Evolutionary conservation across 1,284 basidiomycete genomes (phyloP).

Genomic region (Tilletia caries): DNA sequence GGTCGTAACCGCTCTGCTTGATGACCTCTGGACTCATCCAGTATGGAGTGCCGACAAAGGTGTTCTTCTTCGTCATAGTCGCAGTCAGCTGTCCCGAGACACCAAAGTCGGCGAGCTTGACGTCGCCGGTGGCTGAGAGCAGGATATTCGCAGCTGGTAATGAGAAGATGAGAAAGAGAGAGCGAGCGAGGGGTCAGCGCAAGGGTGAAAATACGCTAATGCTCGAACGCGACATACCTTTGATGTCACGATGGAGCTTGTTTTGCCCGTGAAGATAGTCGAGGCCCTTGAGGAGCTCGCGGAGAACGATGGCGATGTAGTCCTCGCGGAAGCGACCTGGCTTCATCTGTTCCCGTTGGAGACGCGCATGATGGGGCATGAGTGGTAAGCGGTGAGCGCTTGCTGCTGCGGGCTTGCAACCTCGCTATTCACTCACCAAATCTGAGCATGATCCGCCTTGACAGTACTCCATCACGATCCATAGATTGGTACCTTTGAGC

Average conservation of each 20-base stretch:
- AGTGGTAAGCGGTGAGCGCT: neutral
- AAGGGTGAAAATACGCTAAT: neutral
- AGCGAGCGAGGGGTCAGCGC: neutral
- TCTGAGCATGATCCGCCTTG: conserved; percentile 61
- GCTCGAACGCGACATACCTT: conserved; percentile 62
- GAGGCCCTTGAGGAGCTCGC: conserved; percentile 84
- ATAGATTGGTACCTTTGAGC: conserved; percentile 85
- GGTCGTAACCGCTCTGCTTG: conserved; percentile 98
- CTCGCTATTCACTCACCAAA: conserved; percentile 55
- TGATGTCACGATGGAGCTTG: conserved; percentile 96
- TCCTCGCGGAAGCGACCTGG: conserved; percentile 95
- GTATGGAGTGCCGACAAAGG: conserved; percentile 75
- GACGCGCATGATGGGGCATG: neutral
- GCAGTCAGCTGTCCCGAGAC: conserved; percentile 93
- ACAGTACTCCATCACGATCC: conserved; percentile 98
- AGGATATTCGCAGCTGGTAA: conserved; percentile 79
- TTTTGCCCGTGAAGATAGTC: conserved; percentile 94
- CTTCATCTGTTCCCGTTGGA: conserved; percentile 71
- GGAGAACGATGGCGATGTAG: conserved; percentile 93
- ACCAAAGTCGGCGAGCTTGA: conserved; percentile 97
- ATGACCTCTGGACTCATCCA: conserved; percentile 97
- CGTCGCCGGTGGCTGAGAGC: conserved; percentile 87
- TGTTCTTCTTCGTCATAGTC: conserved; percentile 94
- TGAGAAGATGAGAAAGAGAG: conserved; percentile 52
- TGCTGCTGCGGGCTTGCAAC: too few species aligned